Conservation (phyloP, 768 basidiomycete genomes). For the Crassisporium funariophilum region DNA sequence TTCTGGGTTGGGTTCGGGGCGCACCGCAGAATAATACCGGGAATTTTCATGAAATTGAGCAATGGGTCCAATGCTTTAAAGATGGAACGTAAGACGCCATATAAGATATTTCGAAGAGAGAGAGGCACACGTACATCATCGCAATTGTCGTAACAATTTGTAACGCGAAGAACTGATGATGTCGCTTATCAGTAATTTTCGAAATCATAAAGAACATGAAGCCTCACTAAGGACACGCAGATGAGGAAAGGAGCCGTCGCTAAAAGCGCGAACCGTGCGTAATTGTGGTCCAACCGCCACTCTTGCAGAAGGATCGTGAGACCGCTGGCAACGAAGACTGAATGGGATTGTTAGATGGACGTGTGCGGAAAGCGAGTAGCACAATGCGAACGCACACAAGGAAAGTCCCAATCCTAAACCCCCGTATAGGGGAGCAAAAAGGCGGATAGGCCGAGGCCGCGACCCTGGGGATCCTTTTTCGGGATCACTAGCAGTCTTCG, state of each 20-base stretch:
- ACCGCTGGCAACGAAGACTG: constrained; percentile 74
- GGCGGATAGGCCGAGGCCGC: constrained; percentile 49
- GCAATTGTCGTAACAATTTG: constrained; percentile 67
- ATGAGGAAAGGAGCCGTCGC: constrained; percentile 69
- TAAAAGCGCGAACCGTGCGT: constrained; percentile 65
- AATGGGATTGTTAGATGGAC: neutral
- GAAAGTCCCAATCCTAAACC: constrained; percentile 71
- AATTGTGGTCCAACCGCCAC: constrained; percentile 64
- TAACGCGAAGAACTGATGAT: constrained; percentile 66
- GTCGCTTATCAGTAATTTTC: constrained; percentile 1
- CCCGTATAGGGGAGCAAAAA: constrained; percentile 73
- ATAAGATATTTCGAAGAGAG: constrained; percentile 8
- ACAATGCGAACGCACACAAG: constrained; percentile 49
- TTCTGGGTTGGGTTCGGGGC: constrained; percentile 60
- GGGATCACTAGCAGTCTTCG: constrained; percentile 38
- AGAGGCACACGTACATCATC: constrained; percentile 50
- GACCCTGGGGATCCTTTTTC: constrained; percentile 49
- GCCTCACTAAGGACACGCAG: constrained; percentile 70
- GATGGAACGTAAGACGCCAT: constrained; percentile 21
- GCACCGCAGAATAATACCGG: constrained; percentile 74
- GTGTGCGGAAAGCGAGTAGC: neutral
- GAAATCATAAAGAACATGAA: neutral
- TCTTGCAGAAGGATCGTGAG: constrained; percentile 61
- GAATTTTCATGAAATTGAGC: constrained; percentile 87
- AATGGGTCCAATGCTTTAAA: constrained; percentile 71